Evolutionary conservation across 208 protist genomes (phyloP), one percentile per base, ranked within the genome.

Genomic region (Zelonia costaricensis): DNA sequence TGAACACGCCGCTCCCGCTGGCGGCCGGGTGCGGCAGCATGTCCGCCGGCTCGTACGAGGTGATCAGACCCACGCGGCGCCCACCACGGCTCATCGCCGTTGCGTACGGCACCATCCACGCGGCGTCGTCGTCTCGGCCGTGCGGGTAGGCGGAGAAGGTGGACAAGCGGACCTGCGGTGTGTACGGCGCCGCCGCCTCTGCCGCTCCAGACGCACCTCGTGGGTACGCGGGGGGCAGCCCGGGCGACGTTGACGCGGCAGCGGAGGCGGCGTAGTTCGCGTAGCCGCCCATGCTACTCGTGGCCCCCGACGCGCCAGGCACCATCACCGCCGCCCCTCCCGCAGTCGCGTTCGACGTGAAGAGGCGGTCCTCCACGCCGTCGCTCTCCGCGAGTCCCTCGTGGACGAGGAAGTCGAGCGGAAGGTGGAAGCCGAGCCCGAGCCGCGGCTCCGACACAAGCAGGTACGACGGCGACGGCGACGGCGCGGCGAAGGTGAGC

Each of bases 371-470:
- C 57, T 52, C 57, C 16, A 66, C 49, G 22, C 52, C 47, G 62
- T 62, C 52, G 54, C 58, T 66, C 74, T 81, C 52, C 52, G 70
- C 72, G 27, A 86, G 56, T 8, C 76, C 72, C 44, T 78, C 72
- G 65, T 69, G 74, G 31, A 91, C 68, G 3, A 72, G 49, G 51
- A 92, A 95, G 61, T 90, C 80, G 23, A 92, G 70, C 4, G 89
- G 80, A 2, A 95, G 73, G 54, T 88, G 85, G 59, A 86, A 84
- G 49, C 89, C 89, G 16, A 95, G 62, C 13, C 89, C 89, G 30
- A 92, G 82, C 13, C 89, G 78, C 20, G 86, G 89, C 69, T 95
- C 85, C 15, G 83, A 80, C 25, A 86, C 65, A n/a, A 92, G 73
- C 36, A 93, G 57, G 67, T 95, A 95, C 45, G 89, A 95, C 52